Base-by-base conservation (phyloP, 208 protist species). In the Leishmania mexicana region DNA sequence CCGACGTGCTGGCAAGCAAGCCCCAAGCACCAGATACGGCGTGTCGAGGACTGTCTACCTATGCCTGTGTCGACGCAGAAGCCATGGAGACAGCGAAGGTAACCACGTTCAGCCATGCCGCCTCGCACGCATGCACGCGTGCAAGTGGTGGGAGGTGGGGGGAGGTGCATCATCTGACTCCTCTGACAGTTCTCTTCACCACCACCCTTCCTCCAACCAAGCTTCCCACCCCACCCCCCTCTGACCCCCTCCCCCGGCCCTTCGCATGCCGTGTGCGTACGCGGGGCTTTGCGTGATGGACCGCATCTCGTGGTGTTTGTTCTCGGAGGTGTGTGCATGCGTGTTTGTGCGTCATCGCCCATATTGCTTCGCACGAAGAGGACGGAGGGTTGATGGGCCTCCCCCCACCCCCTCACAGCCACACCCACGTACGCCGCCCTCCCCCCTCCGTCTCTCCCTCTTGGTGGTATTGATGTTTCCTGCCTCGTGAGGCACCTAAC, bases 381-480 rank as follows among this genome's bases (percentile, higher is more conserved):
- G 45, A 19, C 42, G 70, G 70, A 19, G 47, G 42, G 21, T 7
- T 28, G 42, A 31, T 31, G 38, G 19, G 13, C n/a, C 62, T 67
- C 7, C 31, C n/a, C 0, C 10, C 62, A 10, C 10, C 62, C 13
- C 6, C 28, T 67, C 68, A 8, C 73, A 79, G 31, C 42, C 58
- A 53, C 60, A 51, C 45, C n/a, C 35, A 49, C 58, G 31, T n/a
- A 28, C 49, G 7, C 42, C n/a, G 57, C 74, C 28, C 74, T 60
- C 49, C 64, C 40, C 31, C 49, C 67, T 31, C 40, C 42, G 15
- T 81, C 49, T 82, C 47, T 51, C 62, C 75, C 28, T 76, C 7
- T 68, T 51, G 45, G 35, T 76, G 28, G 3, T 28, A 21, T 45
- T 76, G 45, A 45, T 75, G 58, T 77, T 45, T 67, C 81, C 38